These are phyloP conservation scores for Hamigera avellanea DNA, from an alignment of 495 filamentous ascomycete species.

Conservation along the genomic window DNA sequence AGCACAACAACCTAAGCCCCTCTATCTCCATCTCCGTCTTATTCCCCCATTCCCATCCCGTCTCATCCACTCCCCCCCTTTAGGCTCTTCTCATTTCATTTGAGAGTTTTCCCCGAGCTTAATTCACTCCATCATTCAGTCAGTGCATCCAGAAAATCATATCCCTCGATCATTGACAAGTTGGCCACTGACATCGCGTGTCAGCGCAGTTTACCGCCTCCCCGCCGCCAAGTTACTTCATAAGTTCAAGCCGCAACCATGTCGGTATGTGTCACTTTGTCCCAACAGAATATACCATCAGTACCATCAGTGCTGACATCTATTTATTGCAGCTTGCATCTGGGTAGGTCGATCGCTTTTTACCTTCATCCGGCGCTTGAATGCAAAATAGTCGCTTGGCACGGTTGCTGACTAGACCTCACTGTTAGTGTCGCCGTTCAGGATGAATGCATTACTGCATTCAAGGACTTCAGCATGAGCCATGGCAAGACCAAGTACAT, in stretches of 20 bases:
- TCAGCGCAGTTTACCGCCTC: conserved; percentile 1
- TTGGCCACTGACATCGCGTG: neutral
- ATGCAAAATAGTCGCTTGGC: neutral
- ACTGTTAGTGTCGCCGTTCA: conserved; percentile 57
- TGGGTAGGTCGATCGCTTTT: conserved; percentile 20
- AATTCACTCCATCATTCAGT: neutral
- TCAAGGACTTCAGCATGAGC: conserved; percentile 85
- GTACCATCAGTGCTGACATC: too few species aligned
- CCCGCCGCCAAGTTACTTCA: conserved; percentile 1
- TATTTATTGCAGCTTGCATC: conserved; percentile 28
- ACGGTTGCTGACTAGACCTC: neutral
- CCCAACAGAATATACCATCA: too few species aligned
- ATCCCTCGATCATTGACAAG: neutral
- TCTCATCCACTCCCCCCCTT: neutral
- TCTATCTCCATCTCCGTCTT: neutral
- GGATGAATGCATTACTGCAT: conserved; percentile 68
- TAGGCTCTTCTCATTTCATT: neutral
- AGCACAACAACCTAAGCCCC: conserved; percentile 1
- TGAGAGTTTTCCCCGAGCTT: neutral
- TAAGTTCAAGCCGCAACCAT: conserved; percentile 18
- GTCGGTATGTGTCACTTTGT: conserved; percentile 15
- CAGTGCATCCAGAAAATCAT: neutral
- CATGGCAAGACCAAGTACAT: conserved; percentile 79
- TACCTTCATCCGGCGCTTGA: neutral
- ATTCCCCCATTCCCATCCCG: neutral